These are phyloP conservation scores for Ganoderma leucocontextum DNA, from an alignment of 1,284 basidiomycete genomes.

Conservation along the genomic window DNA sequence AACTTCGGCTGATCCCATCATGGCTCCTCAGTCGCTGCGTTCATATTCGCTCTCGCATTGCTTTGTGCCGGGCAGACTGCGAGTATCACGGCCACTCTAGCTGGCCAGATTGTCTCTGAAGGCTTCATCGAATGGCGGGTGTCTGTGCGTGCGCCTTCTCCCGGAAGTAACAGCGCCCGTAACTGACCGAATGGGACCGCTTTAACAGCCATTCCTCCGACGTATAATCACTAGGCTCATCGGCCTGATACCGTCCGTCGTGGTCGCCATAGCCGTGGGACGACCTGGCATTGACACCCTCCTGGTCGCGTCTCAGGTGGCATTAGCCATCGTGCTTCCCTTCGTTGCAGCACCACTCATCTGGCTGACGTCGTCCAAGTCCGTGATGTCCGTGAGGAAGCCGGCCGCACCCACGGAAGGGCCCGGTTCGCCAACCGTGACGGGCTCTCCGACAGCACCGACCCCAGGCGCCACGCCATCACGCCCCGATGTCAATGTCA, in stretches of 20 bases:
- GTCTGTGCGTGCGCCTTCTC: constrained; percentile 59
- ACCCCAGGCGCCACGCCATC: constrained; percentile 8
- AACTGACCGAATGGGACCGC: constrained; percentile 10
- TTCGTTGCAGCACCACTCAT: constrained; percentile 86
- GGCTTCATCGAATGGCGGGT: constrained; percentile 94
- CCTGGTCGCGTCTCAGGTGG: constrained; percentile 89
- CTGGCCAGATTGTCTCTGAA: constrained; percentile 93
- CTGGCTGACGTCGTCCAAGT: constrained; percentile 74
- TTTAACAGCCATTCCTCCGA: constrained; percentile 74
- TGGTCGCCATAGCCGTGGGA: constrained; percentile 84
- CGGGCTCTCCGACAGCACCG: constrained; percentile 13
- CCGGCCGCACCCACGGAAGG: constrained; percentile 3
- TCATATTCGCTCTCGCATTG: constrained; percentile 88
- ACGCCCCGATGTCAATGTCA: constrained; percentile 16
- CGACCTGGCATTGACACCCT: constrained; percentile 80
- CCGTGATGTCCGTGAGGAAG: constrained; percentile 70
- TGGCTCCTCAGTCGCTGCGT: constrained; percentile 65
- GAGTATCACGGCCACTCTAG: constrained; percentile 90
- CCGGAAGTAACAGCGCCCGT: constrained; percentile 10
- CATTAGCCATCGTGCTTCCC: constrained; percentile 87
- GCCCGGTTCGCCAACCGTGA: neutral
- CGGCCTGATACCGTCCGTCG: constrained; percentile 89
- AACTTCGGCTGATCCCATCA: constrained; percentile 31
- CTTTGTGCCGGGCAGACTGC: constrained; percentile 92
- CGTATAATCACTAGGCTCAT: constrained; percentile 87